These are phyloP conservation scores for Citrus maxima DNA, from an alignment of 345 rosid species.

Conservation along the genomic window DNA sequence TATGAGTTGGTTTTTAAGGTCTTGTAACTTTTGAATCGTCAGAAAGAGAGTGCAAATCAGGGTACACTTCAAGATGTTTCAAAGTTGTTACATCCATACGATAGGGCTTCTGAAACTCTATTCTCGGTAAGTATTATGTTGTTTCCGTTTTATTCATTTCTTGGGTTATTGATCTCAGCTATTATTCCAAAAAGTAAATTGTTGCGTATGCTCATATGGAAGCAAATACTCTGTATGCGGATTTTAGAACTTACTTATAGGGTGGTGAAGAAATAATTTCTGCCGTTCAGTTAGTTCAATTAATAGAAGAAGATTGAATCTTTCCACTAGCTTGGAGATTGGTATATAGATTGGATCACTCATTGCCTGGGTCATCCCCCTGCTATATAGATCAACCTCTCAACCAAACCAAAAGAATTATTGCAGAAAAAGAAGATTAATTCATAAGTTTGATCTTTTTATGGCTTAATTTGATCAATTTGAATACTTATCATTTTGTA, in stretches of 20 bases:
- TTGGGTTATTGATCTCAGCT: slow-evolving; percentile 4
- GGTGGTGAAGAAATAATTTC: neutral
- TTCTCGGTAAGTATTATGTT: slow-evolving; percentile 54
- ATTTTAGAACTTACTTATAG: neutral
- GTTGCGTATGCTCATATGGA: neutral
- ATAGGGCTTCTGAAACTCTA: slow-evolving; percentile 81
- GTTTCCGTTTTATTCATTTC: slow-evolving; percentile 2
- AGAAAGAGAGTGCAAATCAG: slow-evolving; percentile 46
- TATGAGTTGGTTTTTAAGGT: slow-evolving; percentile 12
- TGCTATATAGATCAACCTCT: neutral
- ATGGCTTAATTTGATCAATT: neutral
- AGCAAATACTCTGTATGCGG: neutral
- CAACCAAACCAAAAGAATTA: neutral
- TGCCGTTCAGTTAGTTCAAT: neutral
- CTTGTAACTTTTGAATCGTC: slow-evolving; percentile 19
- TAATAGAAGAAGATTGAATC: neutral
- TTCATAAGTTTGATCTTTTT: neutral
- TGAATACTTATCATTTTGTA: neutral
- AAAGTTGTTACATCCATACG: slow-evolving; percentile 74
- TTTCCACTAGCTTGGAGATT: neutral
- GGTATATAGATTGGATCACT: neutral
- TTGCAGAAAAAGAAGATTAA: neutral
- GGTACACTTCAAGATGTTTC: slow-evolving; percentile 52
- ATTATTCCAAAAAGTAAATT: neutral
- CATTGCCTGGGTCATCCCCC: neutral